Evolutionary conservation across 2,329 filamentous ascomycete genomes (phyloP).

Genomic region (Neoscytalidium dimidiatum): DNA sequence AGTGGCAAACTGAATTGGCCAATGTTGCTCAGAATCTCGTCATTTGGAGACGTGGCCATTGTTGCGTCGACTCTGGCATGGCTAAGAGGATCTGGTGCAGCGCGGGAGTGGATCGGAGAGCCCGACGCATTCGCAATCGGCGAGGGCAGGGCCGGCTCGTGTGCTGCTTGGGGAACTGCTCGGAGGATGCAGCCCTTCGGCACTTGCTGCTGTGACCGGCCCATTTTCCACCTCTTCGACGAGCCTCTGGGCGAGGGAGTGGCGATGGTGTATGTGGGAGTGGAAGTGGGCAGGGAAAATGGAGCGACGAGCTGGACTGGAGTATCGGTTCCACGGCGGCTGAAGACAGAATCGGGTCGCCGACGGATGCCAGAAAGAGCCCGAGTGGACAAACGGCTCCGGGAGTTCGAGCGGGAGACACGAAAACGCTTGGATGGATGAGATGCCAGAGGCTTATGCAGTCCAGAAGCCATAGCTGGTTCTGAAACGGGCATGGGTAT

Average conservation of each 20-base stretch:
- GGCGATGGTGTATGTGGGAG: not conserved
- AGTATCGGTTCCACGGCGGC: conserved; percentile 32
- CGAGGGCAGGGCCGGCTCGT: not conserved
- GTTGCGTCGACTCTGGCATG: conserved; percentile 27
- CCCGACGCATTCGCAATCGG: not conserved
- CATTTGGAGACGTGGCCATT: conserved; percentile 43
- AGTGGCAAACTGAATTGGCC: conserved; percentile 28
- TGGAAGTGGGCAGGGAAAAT: not conserved
- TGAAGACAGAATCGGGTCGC: conserved; percentile 35
- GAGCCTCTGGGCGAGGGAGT: not conserved
- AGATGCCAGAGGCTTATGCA: not conserved
- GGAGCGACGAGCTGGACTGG: conserved; percentile 19
- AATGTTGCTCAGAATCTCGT: conserved; percentile 41
- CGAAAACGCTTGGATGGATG: not conserved
- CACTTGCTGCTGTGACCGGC: not conserved
- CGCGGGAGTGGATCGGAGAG: not conserved
- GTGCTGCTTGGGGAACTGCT: conserved; percentile 32
- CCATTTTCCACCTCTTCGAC: conserved; percentile 19
- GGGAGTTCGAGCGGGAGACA: not conserved
- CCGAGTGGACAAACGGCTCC: not conserved
- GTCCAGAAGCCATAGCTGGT: not conserved
- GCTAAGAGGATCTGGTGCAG: conserved; percentile 22
- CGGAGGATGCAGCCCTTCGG: conserved; percentile 35
- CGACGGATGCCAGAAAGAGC: not conserved
- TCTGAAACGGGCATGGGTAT: not conserved